Conservation (phyloP, 768 basidiomycete genomes). For the Amanita thiersii region DNA sequence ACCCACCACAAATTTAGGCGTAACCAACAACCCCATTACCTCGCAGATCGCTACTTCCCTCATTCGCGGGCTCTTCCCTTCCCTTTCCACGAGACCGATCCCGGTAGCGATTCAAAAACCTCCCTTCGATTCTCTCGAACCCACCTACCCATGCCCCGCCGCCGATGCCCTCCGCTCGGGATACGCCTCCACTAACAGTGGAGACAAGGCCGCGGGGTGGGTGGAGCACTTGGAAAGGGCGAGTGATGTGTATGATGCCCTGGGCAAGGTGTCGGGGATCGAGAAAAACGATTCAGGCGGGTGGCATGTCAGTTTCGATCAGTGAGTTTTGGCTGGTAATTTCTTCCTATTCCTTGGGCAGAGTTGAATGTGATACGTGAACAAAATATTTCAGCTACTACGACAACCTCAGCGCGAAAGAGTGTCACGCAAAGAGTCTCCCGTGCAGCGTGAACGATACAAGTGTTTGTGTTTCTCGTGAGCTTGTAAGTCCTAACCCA, state of each 20-base stretch:
- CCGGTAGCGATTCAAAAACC: constrained; percentile 29
- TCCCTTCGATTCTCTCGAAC: constrained; percentile 39
- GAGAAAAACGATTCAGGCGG: constrained; percentile 28
- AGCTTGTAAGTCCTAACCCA: constrained; percentile 24
- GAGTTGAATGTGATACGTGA: background rate
- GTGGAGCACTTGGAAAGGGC: constrained; percentile 30
- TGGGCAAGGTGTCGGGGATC: constrained; percentile 37
- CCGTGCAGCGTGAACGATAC: constrained; percentile 39
- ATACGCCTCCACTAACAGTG: constrained; percentile 27
- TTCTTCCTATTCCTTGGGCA: no score
- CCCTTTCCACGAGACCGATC: constrained; percentile 15
- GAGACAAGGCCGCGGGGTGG: constrained; percentile 28
- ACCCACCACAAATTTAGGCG: constrained; percentile 20
- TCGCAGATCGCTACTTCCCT: constrained; percentile 44
- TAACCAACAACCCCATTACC: constrained; percentile 46
- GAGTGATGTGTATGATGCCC: constrained; percentile 27
- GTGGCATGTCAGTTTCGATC: constrained; percentile 45
- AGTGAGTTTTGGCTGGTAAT: constrained; percentile 30
- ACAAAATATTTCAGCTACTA: constrained; percentile 29
- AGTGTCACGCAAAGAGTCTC: constrained; percentile 36
- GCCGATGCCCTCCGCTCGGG: constrained; percentile 23
- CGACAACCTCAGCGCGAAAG: constrained; percentile 43
- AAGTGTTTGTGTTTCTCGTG: constrained; percentile 33
- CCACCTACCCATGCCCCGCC: constrained; percentile 32
- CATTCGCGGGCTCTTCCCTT: constrained; percentile 23